phyloP scores from a whole-genome alignment of 2,329 filamentous ascomycete genomes.

The Curvularia sp. region DNA sequence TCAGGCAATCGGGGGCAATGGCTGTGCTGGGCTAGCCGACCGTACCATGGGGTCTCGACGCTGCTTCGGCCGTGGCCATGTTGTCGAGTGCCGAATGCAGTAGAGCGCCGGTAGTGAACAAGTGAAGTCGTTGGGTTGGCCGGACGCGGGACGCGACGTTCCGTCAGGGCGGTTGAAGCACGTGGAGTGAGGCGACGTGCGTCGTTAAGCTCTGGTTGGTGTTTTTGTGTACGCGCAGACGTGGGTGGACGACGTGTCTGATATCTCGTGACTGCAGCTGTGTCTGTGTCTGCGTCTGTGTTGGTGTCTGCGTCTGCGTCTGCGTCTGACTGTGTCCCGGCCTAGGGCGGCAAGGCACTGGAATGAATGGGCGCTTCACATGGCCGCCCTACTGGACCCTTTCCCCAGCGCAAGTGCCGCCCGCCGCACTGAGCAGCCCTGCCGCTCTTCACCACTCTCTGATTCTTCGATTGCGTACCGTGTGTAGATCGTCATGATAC shows the following conservation, averaged over 20 bases:
- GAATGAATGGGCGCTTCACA: constrained; percentile 3
- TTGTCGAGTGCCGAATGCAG: constrained; percentile 20
- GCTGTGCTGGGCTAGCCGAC: constrained; percentile 33
- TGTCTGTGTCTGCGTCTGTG: not conserved
- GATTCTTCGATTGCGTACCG: constrained; percentile 13
- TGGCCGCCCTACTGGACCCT: constrained; percentile 28
- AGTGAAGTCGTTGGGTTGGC: constrained; percentile 7
- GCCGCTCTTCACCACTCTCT: constrained; percentile 8
- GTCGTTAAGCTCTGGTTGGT: not conserved
- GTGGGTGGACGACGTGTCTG: constrained; percentile 5
- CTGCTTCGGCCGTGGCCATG: constrained; percentile 57
- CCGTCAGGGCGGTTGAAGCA: constrained; percentile 6
- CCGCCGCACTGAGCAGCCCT: constrained; percentile 9
- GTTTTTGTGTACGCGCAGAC: constrained; percentile 2
- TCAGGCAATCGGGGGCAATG: constrained; percentile 21
- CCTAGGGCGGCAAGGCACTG: not conserved
- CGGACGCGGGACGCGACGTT: constrained; percentile 15
- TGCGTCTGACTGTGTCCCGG: not conserved
- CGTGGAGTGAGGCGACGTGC: not conserved
- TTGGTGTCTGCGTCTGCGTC: not conserved
- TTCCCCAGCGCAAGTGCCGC: constrained; percentile 19
- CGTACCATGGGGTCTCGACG: constrained; percentile 55
- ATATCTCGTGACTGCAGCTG: constrained; percentile 1
- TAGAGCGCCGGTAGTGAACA: constrained; percentile 14
- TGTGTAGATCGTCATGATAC: constrained; percentile 19